phyloP scores from a whole-genome alignment of 805 yeast species.

The Candida ovalis region DNA sequence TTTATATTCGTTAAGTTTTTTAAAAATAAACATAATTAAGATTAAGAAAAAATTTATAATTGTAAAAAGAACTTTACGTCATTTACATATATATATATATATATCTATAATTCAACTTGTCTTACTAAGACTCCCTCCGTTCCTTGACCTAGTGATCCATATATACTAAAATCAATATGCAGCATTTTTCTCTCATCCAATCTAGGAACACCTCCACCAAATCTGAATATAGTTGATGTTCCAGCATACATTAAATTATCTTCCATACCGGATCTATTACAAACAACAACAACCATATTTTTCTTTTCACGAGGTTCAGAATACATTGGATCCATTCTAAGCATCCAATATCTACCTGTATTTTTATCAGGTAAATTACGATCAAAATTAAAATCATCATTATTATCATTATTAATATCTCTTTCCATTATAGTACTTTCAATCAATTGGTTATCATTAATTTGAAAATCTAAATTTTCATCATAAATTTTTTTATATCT shows the following conservation, averaged over 20 bases:
- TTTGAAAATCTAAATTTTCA: slow-evolving; percentile 8
- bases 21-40: not conserved
- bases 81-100: not conserved
- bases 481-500: slow-evolving; percentile 15
- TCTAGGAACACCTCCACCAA: slow-evolving; percentile 36
- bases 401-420: not conserved
- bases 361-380: slow-evolving; percentile 20
- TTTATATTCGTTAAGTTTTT: not conserved
- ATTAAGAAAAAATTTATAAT: not conserved
- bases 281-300: slow-evolving; percentile 41
- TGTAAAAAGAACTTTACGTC: not conserved
- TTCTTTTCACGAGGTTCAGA: slow-evolving; percentile 10
- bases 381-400: slow-evolving; percentile 4
- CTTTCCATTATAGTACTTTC: slow-evolving; percentile 5
- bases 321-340: slow-evolving; percentile 43
- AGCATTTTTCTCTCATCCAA: slow-evolving; percentile 19
- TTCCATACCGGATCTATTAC: slow-evolving; percentile 81
- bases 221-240: slow-evolving; percentile 52
- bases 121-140: slow-evolving; percentile 60
- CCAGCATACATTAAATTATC: slow-evolving; percentile 66
- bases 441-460: slow-evolving; percentile 9
- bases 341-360: slow-evolving; percentile 58
- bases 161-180: slow-evolving; percentile 42
- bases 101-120: slow-evolving; percentile 39
- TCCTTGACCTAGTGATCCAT: slow-evolving; percentile 60